Evolutionary conservation across 2,329 filamentous ascomycete genomes (phyloP), one percentile per base, ranked within the genome.

Genomic region (Arthrobotrys musiformis): DNA sequence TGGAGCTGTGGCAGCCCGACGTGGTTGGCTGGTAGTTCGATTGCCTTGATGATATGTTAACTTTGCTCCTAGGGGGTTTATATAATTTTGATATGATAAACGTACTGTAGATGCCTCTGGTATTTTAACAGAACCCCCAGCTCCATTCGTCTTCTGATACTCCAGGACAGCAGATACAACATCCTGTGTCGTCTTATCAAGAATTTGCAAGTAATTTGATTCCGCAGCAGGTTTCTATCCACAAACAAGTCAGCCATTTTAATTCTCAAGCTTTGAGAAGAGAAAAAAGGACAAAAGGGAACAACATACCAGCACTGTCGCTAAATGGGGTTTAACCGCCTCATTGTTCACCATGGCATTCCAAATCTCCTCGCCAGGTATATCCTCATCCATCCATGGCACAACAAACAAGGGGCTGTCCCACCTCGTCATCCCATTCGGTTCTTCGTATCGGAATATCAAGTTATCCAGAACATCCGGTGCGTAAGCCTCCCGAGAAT

Each of bases 351-450:
- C 83, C 70, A 95, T 84, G 1, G 90, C 88, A 46, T 94, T 91
- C 92, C 92, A 95, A 70, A 95, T 87, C 70, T 87, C 86, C 56
- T 90, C 88, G 78, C 89, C 91, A 1, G 87, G 86, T 76, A 84
- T 83, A 33, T 80, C 83, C 69, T 88, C 87, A 82, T 96, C 93
- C 50, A 93, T 90, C 86, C 90, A 92, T 9, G 93, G 87, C 0
- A 95, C 86, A 2, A 91, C 91, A 83, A 94, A 95, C 1, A 95
- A 86, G 0, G 93, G 92, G 67, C 90, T 91, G 82, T 96, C 92
- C 93, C 93, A 96, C 48, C 92, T 86, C 1, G 88, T 90, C 91
- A 94, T 94, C 22, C 90, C 89, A 82, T 94, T 95, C 13, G 93
- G 92, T 84, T 96, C 92, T 83, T 96, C 92, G 82, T 94, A 94